Base-by-base conservation (phyloP, 164 flowering plant species). In the Platanus orientalis region DNA sequence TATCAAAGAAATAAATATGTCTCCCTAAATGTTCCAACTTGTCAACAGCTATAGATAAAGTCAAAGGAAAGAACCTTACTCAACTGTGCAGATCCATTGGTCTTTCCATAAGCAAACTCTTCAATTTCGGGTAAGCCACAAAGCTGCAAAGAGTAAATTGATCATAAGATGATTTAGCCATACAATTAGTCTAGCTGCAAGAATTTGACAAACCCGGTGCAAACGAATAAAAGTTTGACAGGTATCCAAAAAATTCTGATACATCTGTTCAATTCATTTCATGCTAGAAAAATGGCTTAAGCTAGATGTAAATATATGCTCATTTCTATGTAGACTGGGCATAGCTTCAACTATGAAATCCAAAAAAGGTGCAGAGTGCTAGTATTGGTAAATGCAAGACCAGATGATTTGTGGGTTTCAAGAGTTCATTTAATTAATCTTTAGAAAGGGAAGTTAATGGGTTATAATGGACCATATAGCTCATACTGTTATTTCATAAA, bases 51-150 rank as follows among this genome's bases (percentile, higher is more conserved):
- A 25, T 16, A 19, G 34, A n/a, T 25, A 26, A 4, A 5, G 16
- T 34, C 34, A 23, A 27, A 47, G n/a, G 27, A 44, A 42, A 49
- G 36, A 55, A 27, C 20, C 82, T 76, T 77, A 81, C 90, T 66
- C 44, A 65, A 62, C n/a, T 19, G 48, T 24, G 73, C 24, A 71
- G 79, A 61, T 49, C 67, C 68, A 25, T 63, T 76, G 13, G 63
- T 56, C 61, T 73, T 78, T 40, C 70, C 70, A 66, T 69, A 91
- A 23, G 85, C 85, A 67, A 91, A 91, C 19, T 85, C 97, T 77
- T 91, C 97, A 63, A 91, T 88, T 50, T 91, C 91, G 32, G 90
- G 91, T 12, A 78, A 63, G 39, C 59, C 72, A 67, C 62, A 24
- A n/a, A 61, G 26, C 92, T 88, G 82, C 80, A 73, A 7, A 39